These are phyloP conservation scores for Colletotrichum lupini DNA, from an alignment of 2,329 filamentous ascomycete genomes.

Conservation along the genomic window DNA sequence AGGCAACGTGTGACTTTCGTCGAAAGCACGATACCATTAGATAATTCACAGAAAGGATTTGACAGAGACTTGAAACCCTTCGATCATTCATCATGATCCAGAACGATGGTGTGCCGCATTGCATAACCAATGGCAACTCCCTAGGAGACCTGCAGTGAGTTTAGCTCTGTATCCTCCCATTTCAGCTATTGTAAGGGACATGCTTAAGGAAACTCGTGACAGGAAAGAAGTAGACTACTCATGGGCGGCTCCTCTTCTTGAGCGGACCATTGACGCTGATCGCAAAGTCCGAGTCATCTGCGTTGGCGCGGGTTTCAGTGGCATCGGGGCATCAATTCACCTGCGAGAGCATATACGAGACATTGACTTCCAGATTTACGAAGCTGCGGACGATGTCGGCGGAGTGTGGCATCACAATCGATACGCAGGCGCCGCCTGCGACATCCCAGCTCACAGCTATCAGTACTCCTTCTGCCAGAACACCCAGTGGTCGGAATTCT, in stretches of 20 bases:
- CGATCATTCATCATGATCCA: not conserved
- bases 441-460: constrained; percentile 39
- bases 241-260: not conserved
- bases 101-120: not conserved
- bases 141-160: not conserved
- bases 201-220: not conserved
- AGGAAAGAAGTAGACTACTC: not conserved
- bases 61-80: not conserved
- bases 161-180: fast-evolving
- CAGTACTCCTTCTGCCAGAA: constrained; percentile 28
- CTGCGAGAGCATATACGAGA: constrained; percentile 3
- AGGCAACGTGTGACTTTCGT: no score
- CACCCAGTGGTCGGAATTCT: constrained; percentile 13
- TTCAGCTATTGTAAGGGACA: not conserved
- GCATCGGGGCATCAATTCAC: not conserved
- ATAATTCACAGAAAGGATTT: not conserved
- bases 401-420: constrained; percentile 40
- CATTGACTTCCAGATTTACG: constrained; percentile 40
- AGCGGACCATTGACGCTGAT: not conserved
- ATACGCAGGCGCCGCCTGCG: constrained; percentile 38
- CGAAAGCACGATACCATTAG: no score
- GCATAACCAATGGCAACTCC: not conserved
- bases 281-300: not conserved
- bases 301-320: constrained; percentile 1
- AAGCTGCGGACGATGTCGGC: constrained; percentile 39